Evolutionary conservation across 78 protist genomes (phyloP), one percentile per base, ranked within the genome.

Genomic region (Carpediemonas membranifera): DNA sequence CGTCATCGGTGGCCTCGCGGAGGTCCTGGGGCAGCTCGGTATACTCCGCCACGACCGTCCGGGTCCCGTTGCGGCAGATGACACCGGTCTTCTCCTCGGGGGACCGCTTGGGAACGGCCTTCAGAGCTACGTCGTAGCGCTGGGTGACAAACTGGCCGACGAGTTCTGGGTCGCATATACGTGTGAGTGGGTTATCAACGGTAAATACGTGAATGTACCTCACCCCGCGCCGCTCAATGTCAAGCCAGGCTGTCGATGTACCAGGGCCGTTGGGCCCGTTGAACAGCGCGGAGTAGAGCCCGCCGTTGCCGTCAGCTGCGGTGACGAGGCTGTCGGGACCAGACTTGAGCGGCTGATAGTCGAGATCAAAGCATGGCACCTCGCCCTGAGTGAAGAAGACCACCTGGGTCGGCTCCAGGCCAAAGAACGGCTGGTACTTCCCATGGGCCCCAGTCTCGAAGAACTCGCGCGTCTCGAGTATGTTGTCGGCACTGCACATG

Each of bases 291-390:
- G 56, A 5, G 69, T 77, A 87, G 28, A 90, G 36, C 15, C 95
- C 98, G 27, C 94, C 98, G 77, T 93, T 93, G 7, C 98, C 98
- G 61, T 89, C 84, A 21, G 98, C 95, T 1, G 93, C 62, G 24
- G 35, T 30, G 30, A 92, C 79, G 18, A 90, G 14, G 41, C 44
- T 28, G 7, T 33, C 30, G 18, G 25, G 34, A 50, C 18, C 39
- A 13, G 24, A 27, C 3, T 51, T 59, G 1, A 80, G 36, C 14
- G 47, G 3, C 64, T 83, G 79, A 21, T 93, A 94, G 9, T 90
- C 92, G 30, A 41, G 39, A 13, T 70, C 43, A 30, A 90, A 16
- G 57, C 87, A 77, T 15, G 96, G 98, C 36, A 94, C 60, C 71
- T 67, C 61, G n/a, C 71, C 34, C 70, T 93, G 98, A 47, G 51